Conservation (phyloP, 352 stramenopile genomes). For the Pythium utonaiense region DNA sequence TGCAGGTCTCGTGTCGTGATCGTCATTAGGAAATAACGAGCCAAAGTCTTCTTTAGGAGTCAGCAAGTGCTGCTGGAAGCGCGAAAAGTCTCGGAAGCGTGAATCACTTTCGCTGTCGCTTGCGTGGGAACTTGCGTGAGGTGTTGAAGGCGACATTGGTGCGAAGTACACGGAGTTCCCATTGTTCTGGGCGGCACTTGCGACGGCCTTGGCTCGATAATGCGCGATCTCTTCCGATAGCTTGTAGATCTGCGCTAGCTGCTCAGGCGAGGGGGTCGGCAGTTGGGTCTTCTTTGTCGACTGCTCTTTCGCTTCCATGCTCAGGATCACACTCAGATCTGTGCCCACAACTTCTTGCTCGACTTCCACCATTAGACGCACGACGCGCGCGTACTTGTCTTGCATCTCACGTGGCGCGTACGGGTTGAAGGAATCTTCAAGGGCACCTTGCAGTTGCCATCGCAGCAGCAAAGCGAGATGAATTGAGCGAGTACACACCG, state of each 20-base stretch:
- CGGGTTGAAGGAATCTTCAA: conserved; percentile 81
- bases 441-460: conserved; percentile 83
- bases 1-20: conserved; percentile 11
- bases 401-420: conserved; percentile 81
- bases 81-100: conserved; percentile 81
- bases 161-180: conserved; percentile 30
- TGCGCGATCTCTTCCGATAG: conserved; percentile 71
- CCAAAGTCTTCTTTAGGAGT: conserved; percentile 67
- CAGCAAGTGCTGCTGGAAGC: conserved; percentile 84
- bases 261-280: conserved; percentile 79
- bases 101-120: conserved; percentile 52
- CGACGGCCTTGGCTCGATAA: conserved; percentile 55
- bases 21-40: conserved; percentile 14
- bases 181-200: conserved; percentile 17
- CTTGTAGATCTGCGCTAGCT: conserved; percentile 78
- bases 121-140: conserved; percentile 10
- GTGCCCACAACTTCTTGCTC: conserved; percentile 79
- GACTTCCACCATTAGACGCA: conserved; percentile 83
- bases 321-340: conserved; percentile 62
- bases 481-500: conserved; percentile 84
- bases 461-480: conserved; percentile 78
- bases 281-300: conserved; percentile 53
- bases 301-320: conserved; percentile 37
- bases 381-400: conserved; percentile 81
- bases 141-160: conserved; percentile 33